Conservation (phyloP, 2,329 filamentous ascomycete genomes). For the Aspergillus viridinutans region DNA sequence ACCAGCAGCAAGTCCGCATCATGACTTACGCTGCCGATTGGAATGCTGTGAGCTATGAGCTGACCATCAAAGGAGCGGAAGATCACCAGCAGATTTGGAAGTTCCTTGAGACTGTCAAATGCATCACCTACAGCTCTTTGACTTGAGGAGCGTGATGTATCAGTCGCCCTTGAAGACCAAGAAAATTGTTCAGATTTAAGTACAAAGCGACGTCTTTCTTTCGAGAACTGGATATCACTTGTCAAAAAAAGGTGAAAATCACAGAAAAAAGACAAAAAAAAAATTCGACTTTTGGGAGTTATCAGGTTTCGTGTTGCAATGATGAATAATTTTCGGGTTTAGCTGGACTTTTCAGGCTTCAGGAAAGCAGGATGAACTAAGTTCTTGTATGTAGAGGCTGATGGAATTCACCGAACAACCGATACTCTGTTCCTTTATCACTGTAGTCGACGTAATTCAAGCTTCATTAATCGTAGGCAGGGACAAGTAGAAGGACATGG, state of each 20-base stretch:
- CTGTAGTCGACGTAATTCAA: background rate
- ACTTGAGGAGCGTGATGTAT: constrained; percentile 5
- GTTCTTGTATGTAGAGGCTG: background rate
- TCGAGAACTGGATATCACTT: background rate
- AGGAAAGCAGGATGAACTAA: background rate
- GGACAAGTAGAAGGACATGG: background rate
- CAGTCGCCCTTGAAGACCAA: background rate
- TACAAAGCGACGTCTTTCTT: background rate
- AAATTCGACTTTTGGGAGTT: background rate
- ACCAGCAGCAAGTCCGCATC: constrained; percentile 25
- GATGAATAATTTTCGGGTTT: background rate
- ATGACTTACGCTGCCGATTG: constrained; percentile 31
- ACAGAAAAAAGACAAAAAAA: background rate
- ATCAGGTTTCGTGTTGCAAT: background rate
- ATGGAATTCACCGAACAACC: background rate
- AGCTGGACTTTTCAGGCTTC: background rate
- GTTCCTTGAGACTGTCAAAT: constrained; percentile 29
- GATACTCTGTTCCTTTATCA: background rate
- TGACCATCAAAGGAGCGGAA: constrained; percentile 25
- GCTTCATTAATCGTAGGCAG: background rate
- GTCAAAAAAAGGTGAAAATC: background rate
- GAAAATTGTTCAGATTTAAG: background rate
- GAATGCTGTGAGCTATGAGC: constrained; percentile 24
- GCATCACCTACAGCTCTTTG: constrained; percentile 26
- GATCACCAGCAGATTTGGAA: constrained; percentile 34